Evolutionary conservation across 352 stramenopile genomes (phyloP), one percentile per base, ranked within the genome.

Genomic region (Phytophthora macrochlamydospora): DNA sequence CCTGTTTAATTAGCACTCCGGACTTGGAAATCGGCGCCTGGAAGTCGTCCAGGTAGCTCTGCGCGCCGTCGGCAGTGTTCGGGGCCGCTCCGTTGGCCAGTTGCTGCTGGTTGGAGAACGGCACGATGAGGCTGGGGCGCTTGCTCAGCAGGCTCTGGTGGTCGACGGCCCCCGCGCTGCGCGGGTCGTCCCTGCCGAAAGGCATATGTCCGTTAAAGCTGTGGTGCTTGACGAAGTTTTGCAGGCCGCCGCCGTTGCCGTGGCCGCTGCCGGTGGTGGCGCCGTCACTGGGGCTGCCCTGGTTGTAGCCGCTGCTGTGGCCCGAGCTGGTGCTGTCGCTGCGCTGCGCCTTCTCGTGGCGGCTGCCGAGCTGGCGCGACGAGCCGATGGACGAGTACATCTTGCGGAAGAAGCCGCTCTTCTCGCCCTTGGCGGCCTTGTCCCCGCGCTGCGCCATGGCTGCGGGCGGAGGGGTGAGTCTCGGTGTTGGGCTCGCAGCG

Each of bases 1-100:
- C 86, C 69, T 95, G 87, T 49, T 95, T 95, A 60, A 93, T 92
- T 18, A 95, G 76, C 65, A 95, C 87, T 40, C 87, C 86, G 24
- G 83, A 92, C 75, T 93, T 92, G 51, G 85, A 87, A 52, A 92
- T 92, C 28, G 83, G 83, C 55, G 85, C 84, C 64, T 93, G 85
- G 61, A 93, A 93, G 72, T 93, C 85, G 42, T 88, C 79, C 54
- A 89, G 56, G 63, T 93, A 93, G 53, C 65, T 79, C 58, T 74
- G 67, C 5, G 59, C 54, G 18, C 83, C 76, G 13, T 74, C 57
- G 13, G 65, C 42, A 2, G 65, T 51, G 49, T 67, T 70, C 8
- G 37, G 44, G 6, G 51, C 51, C 37, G 66, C 37, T n/a, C 50
- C 60, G 44, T 57, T 65, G 45, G 46, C 30, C 11, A 59, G 44